phyloP scores from a whole-genome alignment of 768 basidiomycete genomes.

The Lactifluus rugatus region DNA sequence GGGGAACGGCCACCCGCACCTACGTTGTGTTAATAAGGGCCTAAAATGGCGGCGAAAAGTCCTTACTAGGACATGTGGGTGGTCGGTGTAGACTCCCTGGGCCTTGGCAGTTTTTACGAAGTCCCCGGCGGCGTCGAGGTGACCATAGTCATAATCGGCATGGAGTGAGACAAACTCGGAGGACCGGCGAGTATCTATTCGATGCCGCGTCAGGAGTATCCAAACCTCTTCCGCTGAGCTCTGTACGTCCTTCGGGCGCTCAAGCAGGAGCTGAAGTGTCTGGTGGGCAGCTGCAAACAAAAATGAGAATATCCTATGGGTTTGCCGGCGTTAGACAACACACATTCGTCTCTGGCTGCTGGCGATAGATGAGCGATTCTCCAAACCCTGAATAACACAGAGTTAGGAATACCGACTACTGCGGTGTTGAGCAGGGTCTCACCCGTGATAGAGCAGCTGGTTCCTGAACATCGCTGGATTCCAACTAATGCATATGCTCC shows the following conservation, averaged over 20 bases:
- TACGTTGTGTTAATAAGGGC: constrained; percentile 1
- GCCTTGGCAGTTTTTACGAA: constrained; percentile 2
- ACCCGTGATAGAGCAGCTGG: constrained; percentile 59
- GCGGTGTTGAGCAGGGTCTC: constrained; percentile 17
- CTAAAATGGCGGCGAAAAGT: too few relatives aligned
- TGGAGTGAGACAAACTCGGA: constrained; percentile 63
- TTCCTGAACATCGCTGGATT: constrained; percentile 53
- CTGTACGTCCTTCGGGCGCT: neutral
- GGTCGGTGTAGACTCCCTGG: constrained; percentile 18
- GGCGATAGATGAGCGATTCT: constrained; percentile 23
- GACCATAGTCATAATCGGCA: constrained; percentile 34
- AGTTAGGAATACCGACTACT: neutral
- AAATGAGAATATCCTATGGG: neutral
- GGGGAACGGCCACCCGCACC: constrained; percentile 17
- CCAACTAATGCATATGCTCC: constrained; percentile 84
- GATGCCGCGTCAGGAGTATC: constrained; percentile 74
- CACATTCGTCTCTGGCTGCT: constrained; percentile 26
- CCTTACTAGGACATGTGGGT: constrained; percentile 16
- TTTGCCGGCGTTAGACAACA: neutral
- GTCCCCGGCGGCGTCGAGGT: neutral
- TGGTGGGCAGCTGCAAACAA: constrained; percentile 30
- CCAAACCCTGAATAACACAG: constrained; percentile 23
- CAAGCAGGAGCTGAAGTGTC: constrained; percentile 35
- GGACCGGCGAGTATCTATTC: constrained; percentile 45
- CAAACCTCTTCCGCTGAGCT: constrained; percentile 44